Conservation (phyloP, 805 yeast genomes). For the Wickerhamomyces alni region DNA sequence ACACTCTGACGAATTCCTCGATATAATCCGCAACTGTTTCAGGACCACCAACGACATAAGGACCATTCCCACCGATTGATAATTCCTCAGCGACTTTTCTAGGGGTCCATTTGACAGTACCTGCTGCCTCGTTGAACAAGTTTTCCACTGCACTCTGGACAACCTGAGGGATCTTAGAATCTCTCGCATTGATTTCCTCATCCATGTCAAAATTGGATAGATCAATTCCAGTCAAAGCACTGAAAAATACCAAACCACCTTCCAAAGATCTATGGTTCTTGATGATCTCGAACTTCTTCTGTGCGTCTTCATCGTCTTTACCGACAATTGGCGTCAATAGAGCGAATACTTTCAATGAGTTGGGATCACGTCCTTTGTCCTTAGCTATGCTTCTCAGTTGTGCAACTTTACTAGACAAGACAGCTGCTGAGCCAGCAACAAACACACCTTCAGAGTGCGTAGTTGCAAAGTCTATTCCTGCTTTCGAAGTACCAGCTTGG, state of each 20-base stretch:
- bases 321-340: constrained; percentile 32
- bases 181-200: constrained; percentile 7
- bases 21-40: constrained; percentile 35
- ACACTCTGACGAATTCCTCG: constrained; percentile 33
- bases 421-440: constrained; percentile 29
- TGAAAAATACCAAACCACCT: constrained; percentile 37
- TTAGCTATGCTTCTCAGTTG: constrained; percentile 28
- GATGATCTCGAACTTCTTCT: constrained; percentile 26
- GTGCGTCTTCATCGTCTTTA: constrained; percentile 35
- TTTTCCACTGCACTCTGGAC: constrained; percentile 27
- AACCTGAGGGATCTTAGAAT: constrained; percentile 21
- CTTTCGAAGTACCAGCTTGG: constrained; percentile 38
- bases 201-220: constrained; percentile 27
- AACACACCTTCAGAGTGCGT: constrained; percentile 37
- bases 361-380: constrained; percentile 29
- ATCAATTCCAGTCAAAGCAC: constrained; percentile 42
- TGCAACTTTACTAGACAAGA: constrained; percentile 24
- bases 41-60: constrained; percentile 29
- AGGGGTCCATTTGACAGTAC: constrained; percentile 16
- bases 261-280: constrained; percentile 31
- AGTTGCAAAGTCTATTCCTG: constrained; percentile 37
- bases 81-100: constrained; percentile 25
- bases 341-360: constrained; percentile 33
- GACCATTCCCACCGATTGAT: constrained; percentile 27
- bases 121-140: constrained; percentile 18